phyloP scores from a whole-genome alignment of 2,329 filamentous ascomycete genomes.

The Fusarium siculi region DNA sequence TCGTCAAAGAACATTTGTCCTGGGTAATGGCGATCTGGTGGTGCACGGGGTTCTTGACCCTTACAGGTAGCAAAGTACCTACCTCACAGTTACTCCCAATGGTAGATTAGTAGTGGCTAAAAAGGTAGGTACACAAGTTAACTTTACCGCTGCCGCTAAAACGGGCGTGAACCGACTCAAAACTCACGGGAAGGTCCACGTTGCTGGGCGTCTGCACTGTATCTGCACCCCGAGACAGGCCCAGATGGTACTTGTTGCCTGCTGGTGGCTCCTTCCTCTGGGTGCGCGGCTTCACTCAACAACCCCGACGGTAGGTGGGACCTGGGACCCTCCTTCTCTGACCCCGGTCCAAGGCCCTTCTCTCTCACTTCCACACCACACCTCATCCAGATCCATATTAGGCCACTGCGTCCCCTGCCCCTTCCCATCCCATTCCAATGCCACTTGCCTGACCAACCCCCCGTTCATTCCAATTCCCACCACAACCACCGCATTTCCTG shows the following conservation, averaged over 20 bases:
- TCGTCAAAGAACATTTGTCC: slow-evolving; percentile 7
- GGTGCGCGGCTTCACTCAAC: slow-evolving; percentile 6
- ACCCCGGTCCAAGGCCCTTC: slow-evolving; percentile 22
- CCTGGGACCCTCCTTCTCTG: slow-evolving; percentile 21
- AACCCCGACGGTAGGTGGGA: background rate
- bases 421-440: slow-evolving; percentile 38
- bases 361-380: slow-evolving; percentile 18
- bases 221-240: slow-evolving; percentile 11
- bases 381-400: slow-evolving; percentile 38
- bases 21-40: slow-evolving; percentile 25
- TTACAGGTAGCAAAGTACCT: background rate
- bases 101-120: background rate
- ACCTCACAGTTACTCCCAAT: background rate
- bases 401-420: slow-evolving; percentile 39
- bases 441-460: slow-evolving; percentile 40
- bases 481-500: slow-evolving; percentile 38
- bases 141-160: slow-evolving; percentile 28
- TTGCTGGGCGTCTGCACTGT: slow-evolving; percentile 25
- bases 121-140: background rate
- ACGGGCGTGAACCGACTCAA: slow-evolving; percentile 9
- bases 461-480: slow-evolving; percentile 41
- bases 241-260: slow-evolving; percentile 12
- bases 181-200: slow-evolving; percentile 28
- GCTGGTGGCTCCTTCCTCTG: slow-evolving; percentile 2
- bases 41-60: slow-evolving; percentile 23